Conservation (phyloP, 1,139 yeast genomes). For the Magnusiomyces clavatus region DNA sequence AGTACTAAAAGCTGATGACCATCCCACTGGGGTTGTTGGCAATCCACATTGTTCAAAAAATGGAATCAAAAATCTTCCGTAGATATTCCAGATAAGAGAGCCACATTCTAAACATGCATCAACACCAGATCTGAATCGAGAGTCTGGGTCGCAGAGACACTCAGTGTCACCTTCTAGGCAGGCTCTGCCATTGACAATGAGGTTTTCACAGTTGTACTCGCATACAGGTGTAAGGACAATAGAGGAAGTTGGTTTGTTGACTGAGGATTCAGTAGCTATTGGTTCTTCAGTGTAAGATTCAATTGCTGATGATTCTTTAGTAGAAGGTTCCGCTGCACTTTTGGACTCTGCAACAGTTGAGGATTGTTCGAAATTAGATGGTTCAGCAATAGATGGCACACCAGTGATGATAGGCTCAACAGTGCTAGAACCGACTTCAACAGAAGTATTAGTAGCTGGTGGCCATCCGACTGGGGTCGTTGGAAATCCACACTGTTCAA, state of each 20-base stretch:
- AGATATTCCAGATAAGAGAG: constrained; percentile 9
- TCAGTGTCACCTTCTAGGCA: constrained; percentile 6
- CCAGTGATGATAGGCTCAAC: neutral
- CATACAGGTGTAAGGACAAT: constrained; percentile 5
- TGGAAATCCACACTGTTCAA: constrained; percentile 5
- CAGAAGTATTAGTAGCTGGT: neutral
- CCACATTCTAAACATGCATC: constrained; percentile 11
- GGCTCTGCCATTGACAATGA: constrained; percentile 8
- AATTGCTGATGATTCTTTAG: neutral
- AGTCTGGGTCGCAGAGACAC: constrained; percentile 9
- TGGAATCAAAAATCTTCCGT: constrained; percentile 11
- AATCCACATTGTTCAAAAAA: constrained; percentile 6
- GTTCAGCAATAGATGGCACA: too few species aligned
- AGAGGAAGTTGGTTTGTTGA: neutral
- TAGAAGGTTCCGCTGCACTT: neutral
- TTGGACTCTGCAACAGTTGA: constrained; percentile 2
- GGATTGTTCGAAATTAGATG: neutral
- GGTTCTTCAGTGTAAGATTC: neutral
- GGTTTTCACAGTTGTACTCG: constrained; percentile 10
- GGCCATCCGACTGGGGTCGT: constrained; percentile 4
- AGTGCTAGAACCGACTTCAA: neutral
- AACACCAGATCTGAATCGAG: constrained; percentile 6
- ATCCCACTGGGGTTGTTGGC: neutral
- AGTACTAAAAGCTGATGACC: constrained; percentile 2
- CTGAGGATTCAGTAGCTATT: neutral